Evolutionary conservation across 139 green algal genomes (phyloP).

Genomic region (Zygnema circumcarinatum): DNA sequence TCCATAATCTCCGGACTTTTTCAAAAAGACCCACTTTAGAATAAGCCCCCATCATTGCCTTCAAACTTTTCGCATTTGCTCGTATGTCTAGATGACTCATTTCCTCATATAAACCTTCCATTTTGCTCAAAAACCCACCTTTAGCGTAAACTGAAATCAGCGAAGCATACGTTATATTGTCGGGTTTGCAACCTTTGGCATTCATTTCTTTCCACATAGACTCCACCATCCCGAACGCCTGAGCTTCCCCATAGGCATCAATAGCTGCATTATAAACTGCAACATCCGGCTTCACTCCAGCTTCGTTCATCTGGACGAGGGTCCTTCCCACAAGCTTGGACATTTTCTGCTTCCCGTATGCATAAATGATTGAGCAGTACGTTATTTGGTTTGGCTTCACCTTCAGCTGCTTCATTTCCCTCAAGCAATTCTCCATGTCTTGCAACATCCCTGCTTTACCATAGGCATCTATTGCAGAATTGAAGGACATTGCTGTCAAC

Average conservation of each 20-base stretch:
- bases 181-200: neutral
- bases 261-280: slow-evolving; percentile 13
- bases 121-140: slow-evolving; percentile 1
- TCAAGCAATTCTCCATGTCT: neutral
- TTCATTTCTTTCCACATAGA: neutral
- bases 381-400: neutral
- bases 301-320: neutral
- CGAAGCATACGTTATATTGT: neutral
- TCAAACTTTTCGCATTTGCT: neutral
- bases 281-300: neutral
- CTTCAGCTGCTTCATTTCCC: neutral
- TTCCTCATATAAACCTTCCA: neutral
- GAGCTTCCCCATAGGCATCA: neutral
- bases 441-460: neutral
- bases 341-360: slow-evolving; percentile 8
- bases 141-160: slow-evolving; percentile 9
- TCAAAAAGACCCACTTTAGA: neutral
- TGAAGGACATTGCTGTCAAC: neutral
- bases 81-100: neutral
- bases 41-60: neutral
- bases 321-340: neutral
- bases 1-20: neutral
- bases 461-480: slow-evolving; percentile 8
- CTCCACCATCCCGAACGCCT: neutral
- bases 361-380: slow-evolving; percentile 3